Percentiles rank a stretch among this genome's conserved stretches.
phyloP scores from a whole-genome alignment of 2,329 filamentous ascomycete species.

The Trichophaea hybrida region DNA sequence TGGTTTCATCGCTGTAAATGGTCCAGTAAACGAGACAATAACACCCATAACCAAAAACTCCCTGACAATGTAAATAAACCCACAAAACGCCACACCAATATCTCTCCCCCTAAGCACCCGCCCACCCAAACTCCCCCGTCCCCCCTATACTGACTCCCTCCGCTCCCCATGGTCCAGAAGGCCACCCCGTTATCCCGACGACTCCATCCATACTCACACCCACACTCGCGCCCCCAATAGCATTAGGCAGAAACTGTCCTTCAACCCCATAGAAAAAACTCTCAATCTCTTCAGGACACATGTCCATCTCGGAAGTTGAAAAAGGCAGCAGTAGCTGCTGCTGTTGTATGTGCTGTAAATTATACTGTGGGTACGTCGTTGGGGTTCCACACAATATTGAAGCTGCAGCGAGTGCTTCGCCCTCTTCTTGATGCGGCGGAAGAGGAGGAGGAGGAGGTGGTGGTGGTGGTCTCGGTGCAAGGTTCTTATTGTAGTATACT shows the following conservation, averaged over 20 bases:
- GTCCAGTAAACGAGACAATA: too few species aligned
- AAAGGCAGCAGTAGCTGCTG: neutral
- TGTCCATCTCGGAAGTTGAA: neutral
- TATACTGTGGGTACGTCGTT: neutral
- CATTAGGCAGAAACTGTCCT: neutral
- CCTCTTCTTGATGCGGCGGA: neutral
- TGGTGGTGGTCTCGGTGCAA: neutral
- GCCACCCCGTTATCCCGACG: neutral
- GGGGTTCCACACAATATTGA: neutral
- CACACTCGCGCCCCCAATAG: neutral
- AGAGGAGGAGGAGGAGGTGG: neutral
- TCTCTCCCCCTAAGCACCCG: neutral
- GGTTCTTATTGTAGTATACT: neutral
- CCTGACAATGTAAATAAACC: too few species aligned
- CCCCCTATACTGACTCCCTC: neutral
- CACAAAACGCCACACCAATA: too few species aligned
- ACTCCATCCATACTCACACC: neutral
- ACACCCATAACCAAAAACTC: too few species aligned
- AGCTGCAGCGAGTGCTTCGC: neutral
- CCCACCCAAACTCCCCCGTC: neutral
- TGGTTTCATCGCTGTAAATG: too few species aligned
- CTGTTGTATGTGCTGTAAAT: neutral
- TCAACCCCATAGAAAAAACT: neutral
- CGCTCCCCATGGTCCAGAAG: neutral
- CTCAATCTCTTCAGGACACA: neutral